Evolutionary conservation across 345 rosid genomes (phyloP).

Genomic region (Mercurialis annua): DNA sequence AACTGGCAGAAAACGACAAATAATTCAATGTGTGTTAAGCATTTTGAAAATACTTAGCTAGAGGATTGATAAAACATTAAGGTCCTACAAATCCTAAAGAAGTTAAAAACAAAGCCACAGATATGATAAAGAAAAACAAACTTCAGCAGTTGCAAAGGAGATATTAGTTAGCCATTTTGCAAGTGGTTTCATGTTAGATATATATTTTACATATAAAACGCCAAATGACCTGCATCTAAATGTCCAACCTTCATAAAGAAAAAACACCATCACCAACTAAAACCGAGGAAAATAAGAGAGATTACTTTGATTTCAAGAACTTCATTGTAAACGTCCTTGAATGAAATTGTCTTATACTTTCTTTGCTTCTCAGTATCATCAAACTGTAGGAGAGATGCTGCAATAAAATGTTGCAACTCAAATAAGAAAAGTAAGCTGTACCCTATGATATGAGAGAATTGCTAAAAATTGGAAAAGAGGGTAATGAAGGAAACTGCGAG

Average conservation of each 20-base stretch:
- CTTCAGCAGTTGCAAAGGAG: background rate
- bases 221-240: constrained; percentile 6
- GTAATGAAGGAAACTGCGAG: background rate
- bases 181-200: background rate
- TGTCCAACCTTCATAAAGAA: background rate
- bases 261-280: constrained; percentile 1
- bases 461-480: background rate
- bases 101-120: background rate
- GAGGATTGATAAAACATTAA: background rate
- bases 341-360: constrained; percentile 63
- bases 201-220: background rate
- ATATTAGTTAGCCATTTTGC: background rate
- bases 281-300: constrained; percentile 15
- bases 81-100: constrained; percentile 2
- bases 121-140: too few species aligned
- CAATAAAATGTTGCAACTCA: constrained; percentile 25
- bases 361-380: constrained; percentile 65
- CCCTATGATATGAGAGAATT: background rate
- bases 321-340: constrained; percentile 64
- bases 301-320: constrained; percentile 68
- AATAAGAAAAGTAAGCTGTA: constrained; percentile 10
- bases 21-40: background rate
- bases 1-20: too few species aligned
- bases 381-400: constrained; percentile 74
- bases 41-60: background rate